Evolutionary conservation across 1,139 yeast genomes (phyloP).

Genomic region (Pichia sp.): DNA sequence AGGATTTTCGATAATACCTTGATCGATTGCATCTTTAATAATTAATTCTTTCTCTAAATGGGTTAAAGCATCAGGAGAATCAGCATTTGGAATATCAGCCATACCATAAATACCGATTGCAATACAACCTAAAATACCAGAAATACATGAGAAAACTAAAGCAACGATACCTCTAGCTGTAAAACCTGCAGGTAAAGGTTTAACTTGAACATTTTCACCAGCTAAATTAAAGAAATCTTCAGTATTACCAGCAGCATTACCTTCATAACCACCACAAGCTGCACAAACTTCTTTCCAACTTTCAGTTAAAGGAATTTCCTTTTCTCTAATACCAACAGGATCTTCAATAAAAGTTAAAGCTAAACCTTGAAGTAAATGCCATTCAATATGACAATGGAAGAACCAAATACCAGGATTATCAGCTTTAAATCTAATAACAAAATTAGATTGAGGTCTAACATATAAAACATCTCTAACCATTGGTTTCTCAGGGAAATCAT

Average conservation of each 20-base stretch:
- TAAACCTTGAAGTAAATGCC: slow-evolving; percentile 59
- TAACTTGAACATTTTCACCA: slow-evolving; percentile 65
- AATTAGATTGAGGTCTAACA: slow-evolving; percentile 47
- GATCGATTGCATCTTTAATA: slow-evolving; percentile 46
- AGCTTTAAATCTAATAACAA: slow-evolving; percentile 51
- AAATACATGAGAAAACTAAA: slow-evolving; percentile 65
- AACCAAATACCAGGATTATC: slow-evolving; percentile 59
- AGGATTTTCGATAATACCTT: slow-evolving; percentile 37
- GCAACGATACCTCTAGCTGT: slow-evolving; percentile 89
- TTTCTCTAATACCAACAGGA: slow-evolving; percentile 48
- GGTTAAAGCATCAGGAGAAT: neutral
- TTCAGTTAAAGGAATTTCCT: slow-evolving; percentile 39
- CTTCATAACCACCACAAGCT: slow-evolving; percentile 41
- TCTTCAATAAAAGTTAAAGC: slow-evolving; percentile 46
- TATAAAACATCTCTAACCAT: slow-evolving; percentile 44
- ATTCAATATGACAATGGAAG: slow-evolving; percentile 60
- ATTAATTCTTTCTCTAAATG: slow-evolving; percentile 20
- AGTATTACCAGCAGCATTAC: slow-evolving; percentile 84
- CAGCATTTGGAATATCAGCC: slow-evolving; percentile 51
- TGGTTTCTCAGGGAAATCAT: slow-evolving; percentile 48
- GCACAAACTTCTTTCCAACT: slow-evolving; percentile 57
- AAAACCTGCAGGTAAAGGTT: slow-evolving; percentile 73
- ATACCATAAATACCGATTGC: slow-evolving; percentile 78
- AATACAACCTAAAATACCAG: slow-evolving; percentile 73
- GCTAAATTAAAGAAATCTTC: slow-evolving; percentile 54